These are phyloP conservation scores for Bruguiera hainesii DNA, from an alignment of 441 rosid species.

Conservation along the genomic window DNA sequence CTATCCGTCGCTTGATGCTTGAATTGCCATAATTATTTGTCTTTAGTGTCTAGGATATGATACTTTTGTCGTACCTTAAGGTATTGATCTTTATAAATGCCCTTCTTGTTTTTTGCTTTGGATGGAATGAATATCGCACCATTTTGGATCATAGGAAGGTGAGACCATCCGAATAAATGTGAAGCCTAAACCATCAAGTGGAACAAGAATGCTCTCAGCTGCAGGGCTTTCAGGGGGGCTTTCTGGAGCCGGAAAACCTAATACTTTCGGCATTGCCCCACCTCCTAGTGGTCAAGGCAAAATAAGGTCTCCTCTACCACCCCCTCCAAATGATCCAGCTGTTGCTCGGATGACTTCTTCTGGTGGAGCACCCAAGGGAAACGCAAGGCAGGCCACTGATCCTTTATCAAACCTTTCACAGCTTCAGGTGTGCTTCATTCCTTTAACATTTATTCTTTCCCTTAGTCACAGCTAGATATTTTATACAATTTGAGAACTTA, in stretches of 20 bases:
- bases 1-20: background rate
- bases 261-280: conserved; percentile 64
- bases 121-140: too few relatives aligned
- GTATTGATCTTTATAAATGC: background rate
- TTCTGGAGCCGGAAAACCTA: conserved; percentile 59
- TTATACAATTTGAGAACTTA: background rate
- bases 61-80: background rate
- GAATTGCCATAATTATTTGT: background rate
- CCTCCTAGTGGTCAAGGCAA: conserved; percentile 63
- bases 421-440: conserved; percentile 53
- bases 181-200: conserved; percentile 72
- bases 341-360: conserved; percentile 48
- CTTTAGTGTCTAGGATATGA: background rate
- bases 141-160: conserved; percentile 65
- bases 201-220: conserved; percentile 98
- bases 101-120: too few relatives aligned
- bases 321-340: conserved; percentile 92
- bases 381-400: conserved; percentile 38
- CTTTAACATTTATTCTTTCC: too few relatives aligned
- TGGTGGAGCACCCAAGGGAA: conserved; percentile 31
- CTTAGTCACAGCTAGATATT: too few relatives aligned
- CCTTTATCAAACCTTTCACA: conserved; percentile 71
- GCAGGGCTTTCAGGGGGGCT: conserved; percentile 60
- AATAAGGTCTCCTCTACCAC: conserved; percentile 80
- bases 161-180: conserved; percentile 96